Evolutionary conservation across 176 grass and related monocot genomes (phyloP).

Genomic region (Musa itinerans): DNA sequence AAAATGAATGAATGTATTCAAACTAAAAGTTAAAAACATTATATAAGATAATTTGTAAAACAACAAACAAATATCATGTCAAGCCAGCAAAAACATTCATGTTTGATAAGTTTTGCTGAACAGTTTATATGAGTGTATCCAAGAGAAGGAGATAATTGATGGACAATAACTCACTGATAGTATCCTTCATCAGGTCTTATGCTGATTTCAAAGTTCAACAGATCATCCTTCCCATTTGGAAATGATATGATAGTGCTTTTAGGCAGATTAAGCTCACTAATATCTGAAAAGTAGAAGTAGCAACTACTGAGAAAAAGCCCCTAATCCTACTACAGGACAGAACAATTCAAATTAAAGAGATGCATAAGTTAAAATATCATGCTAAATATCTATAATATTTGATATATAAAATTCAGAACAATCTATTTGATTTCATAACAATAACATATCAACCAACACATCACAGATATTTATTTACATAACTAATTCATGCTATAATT

Average conservation of each 20-base stretch:
- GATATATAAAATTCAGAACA: too few species aligned
- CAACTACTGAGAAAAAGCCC: not conserved
- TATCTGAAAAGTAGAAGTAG: conserved; percentile 37
- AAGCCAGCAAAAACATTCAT: not conserved
- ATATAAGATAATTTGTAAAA: not conserved
- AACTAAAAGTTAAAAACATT: too few species aligned
- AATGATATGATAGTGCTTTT: conserved; percentile 68
- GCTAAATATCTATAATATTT: too few species aligned
- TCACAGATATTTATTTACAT: too few species aligned
- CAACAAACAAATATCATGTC: not conserved
- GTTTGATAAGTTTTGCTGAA: not conserved
- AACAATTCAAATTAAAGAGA: not conserved
- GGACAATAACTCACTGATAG: conserved; percentile 45
- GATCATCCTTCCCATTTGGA: conserved; percentile 80
- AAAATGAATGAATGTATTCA: too few species aligned
- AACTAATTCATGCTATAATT: too few species aligned
- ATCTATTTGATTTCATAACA: too few species aligned
- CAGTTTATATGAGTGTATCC: conserved; percentile 5
- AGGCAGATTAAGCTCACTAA: conserved; percentile 74
- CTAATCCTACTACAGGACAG: not conserved
- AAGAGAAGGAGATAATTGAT: not conserved
- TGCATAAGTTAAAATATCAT: not conserved
- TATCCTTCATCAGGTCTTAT: conserved; percentile 78
- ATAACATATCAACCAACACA: too few species aligned
- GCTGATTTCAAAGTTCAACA: conserved; percentile 79